Evolutionary conservation across 257 asterid genomes (phyloP).

Genomic region (Voacanga thouarsii): DNA sequence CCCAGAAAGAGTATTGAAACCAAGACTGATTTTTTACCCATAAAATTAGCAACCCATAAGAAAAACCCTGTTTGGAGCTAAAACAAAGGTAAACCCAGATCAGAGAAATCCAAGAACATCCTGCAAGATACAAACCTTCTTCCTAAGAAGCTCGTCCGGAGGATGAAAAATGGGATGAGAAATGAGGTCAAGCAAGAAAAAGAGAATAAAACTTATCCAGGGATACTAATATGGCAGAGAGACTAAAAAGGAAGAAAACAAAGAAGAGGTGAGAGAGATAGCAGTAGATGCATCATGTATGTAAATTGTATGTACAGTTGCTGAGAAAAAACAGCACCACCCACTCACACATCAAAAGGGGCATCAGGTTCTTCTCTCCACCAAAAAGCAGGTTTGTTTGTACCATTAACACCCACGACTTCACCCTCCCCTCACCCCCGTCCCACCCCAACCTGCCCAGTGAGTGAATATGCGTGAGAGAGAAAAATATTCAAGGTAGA

Average conservation of each 20-base stretch:
- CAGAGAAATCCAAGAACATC: constrained; percentile 12
- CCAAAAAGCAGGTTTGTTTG: constrained; percentile 56
- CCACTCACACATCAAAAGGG: constrained; percentile 80
- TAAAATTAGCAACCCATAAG: neutral
- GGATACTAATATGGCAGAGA: constrained; percentile 19
- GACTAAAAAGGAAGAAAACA: constrained; percentile 9
- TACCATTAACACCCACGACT: constrained; percentile 31
- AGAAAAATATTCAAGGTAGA: constrained; percentile 3
- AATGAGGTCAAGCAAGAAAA: constrained; percentile 8
- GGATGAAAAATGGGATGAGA: neutral
- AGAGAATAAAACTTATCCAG: constrained; percentile 3
- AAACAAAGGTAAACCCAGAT: neutral
- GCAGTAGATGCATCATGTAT: neutral
- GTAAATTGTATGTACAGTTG: constrained; percentile 16
- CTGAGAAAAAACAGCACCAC: constrained; percentile 56
- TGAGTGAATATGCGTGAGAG: constrained; percentile 31
- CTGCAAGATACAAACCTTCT: constrained; percentile 17
- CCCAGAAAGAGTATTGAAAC: neutral
- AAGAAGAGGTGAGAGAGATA: constrained; percentile 11
- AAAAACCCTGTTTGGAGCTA: neutral
- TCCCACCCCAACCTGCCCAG: neutral
- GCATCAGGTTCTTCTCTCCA: constrained; percentile 68
- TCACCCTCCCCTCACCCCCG: neutral
- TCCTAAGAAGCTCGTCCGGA: neutral
- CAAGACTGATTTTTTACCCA: neutral